Evolutionary conservation across 2,329 filamentous ascomycete genomes (phyloP), one percentile per base, ranked within the genome.

Genomic region (Fusarium sp.): DNA sequence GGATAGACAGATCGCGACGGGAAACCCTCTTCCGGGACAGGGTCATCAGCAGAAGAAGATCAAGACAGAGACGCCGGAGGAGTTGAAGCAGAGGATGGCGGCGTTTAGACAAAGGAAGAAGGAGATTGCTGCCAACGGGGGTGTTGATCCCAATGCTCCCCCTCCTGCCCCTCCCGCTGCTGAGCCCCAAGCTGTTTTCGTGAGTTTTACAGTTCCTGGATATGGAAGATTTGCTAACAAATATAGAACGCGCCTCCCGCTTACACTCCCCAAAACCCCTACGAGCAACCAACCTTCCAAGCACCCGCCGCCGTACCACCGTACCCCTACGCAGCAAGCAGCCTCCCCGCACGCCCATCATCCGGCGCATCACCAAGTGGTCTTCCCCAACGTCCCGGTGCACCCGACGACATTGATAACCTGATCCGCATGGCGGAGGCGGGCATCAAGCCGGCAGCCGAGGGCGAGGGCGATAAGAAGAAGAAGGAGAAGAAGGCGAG

Each of bases 21-120:
- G 94, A 38, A 97, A 98, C 77, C 92, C 93, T 5, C 88, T 91
- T 20, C 88, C 92, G 0, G 91, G 92, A 3, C 84, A 86, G 63
- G 84, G 62, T 2, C 63, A 66, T n/a, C 38, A 47, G 25, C 88
- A 85, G 12, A 91, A 91, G 82, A 91, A 91, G 82, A 82, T 91
- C 73, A 90, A 93, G 83, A 84, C 93, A 8, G 93, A 97, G 82
- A 87, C 88, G 8, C 78, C 91, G 0, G 90, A 92, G 18, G 93
- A 97, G 75, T 82, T 98, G 65, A 94, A 95, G 84, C 89, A 90
- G 81, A 87, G 94, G 55, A 81, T 97, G 62, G 92, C 92, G 11
- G 92, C 92, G 74, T 92, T 92, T 78, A 91, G 91, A 71, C 90
- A 90, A 8, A 89, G 88, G 76, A 86, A 88, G 65, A 88, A 88